Evolutionary conservation across 83 land plant genomes (phyloP).

Genomic region (Thuja plicata): DNA sequence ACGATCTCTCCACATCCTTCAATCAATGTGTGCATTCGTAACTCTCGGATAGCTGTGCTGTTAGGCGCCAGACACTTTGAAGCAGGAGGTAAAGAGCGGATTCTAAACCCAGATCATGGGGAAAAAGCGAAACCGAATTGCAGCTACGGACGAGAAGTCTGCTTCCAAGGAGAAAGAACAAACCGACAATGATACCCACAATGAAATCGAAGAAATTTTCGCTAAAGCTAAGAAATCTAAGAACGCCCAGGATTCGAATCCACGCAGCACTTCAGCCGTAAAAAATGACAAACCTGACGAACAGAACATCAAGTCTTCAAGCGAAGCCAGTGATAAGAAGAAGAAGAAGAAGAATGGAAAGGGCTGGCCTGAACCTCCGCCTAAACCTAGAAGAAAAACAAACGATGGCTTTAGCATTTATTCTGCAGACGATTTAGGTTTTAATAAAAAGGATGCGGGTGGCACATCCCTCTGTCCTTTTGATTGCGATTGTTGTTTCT

Average conservation of each 20-base stretch:
- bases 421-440: conserved; percentile 82
- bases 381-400: conserved; percentile 56
- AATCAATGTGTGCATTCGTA: too few species aligned
- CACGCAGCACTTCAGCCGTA: background rate
- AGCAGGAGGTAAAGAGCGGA: background rate
- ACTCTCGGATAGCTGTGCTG: too few species aligned
- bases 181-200: background rate
- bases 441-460: conserved; percentile 68
- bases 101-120: background rate
- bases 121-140: background rate
- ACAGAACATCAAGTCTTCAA: background rate
- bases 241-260: background rate
- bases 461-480: conserved; percentile 87
- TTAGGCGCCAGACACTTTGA: background rate
- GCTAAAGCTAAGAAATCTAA: conserved; percentile 24
- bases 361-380: conserved; percentile 17
- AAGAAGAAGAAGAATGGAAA: conserved; percentile 28
- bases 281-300: background rate
- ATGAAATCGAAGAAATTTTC: conserved; percentile 58
- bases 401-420: conserved; percentile 71
- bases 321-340: conserved; percentile 18
- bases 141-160: background rate
- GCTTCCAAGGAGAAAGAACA: background rate
- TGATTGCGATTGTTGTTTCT: conserved; percentile 92
- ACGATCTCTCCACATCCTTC: too few species aligned